Evolutionary conservation across 2,329 filamentous ascomycete genomes (phyloP), one percentile per base, ranked within the genome.

Genomic region (Aspergillus proliferans): DNA sequence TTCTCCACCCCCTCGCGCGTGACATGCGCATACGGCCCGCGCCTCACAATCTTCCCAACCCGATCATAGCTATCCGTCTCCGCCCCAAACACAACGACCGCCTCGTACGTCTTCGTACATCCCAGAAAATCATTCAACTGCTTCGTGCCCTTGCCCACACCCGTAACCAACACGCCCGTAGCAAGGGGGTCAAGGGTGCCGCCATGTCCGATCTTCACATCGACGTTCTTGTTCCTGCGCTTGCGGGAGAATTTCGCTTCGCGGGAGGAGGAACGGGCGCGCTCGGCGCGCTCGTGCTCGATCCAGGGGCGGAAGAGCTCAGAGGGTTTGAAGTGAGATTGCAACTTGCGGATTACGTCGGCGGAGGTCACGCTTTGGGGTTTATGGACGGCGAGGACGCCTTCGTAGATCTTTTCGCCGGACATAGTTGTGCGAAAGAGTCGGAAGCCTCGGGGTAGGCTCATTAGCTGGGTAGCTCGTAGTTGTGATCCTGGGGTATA

Each of bases 161-260:
- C 93, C 6, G 93, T 77, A 54, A 97, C 90, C 45, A 98, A 79
- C 21, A 98, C 88, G 42, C 93, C 93, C 1, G 91, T 95, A 7
- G 93, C 93, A 61, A 96, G 79, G 22, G 93, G 93, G 64, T 98
- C 93, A 15, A 98, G 80, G 1, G 93, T 98, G 40, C 93, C 93
- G 52, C 93, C 93, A 72, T 98, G 93, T 30, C 93, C 93, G 63
- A 97, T 87, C 76, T 97, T 98, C 58, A 97, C 85, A 53, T 88
- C 82, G 4, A 85, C 67, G 1, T 79, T 75, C 58, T 78, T 78
- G 66, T 82, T 80, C 54, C 78, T 76, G 52, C 83, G 79, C 52
- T 84, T 80, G 58, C 78, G 78, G 64, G 86, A 81, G 50, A 75
- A 74, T 50, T 78, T 75, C 50, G 72, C 73, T 66, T 88, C 84